A percentile compares a stretch with the other conserved stretches of the same genome.
Evolutionary conservation across 1,284 basidiomycete genomes (phyloP).

Genomic region (Malassezia psittaci): DNA sequence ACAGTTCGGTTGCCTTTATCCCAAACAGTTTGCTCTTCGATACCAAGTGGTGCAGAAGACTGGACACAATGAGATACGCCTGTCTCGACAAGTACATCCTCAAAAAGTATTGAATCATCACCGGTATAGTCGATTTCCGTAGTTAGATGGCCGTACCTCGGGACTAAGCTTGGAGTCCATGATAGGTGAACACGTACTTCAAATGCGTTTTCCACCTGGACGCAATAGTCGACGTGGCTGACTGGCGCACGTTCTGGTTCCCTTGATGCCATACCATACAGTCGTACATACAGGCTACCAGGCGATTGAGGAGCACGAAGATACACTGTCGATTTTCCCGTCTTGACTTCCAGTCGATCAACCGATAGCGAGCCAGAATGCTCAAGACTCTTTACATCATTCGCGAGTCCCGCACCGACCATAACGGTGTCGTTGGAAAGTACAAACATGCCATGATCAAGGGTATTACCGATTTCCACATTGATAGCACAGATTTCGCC

Average conservation of each 20-base stretch:
- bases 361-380: neutral
- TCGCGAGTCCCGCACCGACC: neutral
- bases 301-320: conserved; percentile 4
- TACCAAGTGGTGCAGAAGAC: neutral
- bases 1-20: neutral
- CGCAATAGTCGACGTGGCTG: neutral
- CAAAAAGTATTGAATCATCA: neutral
- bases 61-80: neutral
- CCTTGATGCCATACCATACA: neutral
- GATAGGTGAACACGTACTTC: neutral
- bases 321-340: neutral
- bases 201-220: neutral
- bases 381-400: neutral
- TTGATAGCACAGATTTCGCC: conserved; percentile 1
- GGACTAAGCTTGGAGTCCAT: neutral
- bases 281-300: neutral
- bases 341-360: neutral
- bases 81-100: neutral
- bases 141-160: neutral
- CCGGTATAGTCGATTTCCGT: neutral
- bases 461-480: neutral
- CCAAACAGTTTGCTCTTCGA: neutral
- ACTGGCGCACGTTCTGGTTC: neutral
- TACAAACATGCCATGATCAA: neutral
- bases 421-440: neutral